A percentile compares a stretch with the other conserved stretches of the same genome.
Evolutionary conservation across 169 alveolate genomes (phyloP).

Genomic region (Theileria luwenshuni): DNA sequence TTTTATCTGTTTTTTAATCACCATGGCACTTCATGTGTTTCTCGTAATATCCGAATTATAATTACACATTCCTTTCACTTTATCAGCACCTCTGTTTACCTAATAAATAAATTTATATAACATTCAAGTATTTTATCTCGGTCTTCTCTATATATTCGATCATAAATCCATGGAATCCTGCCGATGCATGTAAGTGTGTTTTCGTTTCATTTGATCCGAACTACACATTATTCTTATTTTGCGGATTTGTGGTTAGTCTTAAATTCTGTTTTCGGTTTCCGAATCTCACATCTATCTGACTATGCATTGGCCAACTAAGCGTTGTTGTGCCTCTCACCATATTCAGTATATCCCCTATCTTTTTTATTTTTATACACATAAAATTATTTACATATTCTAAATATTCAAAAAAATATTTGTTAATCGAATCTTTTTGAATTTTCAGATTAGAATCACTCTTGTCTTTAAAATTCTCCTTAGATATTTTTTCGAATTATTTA

Average conservation of each 20-base stretch:
- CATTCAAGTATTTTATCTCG: background rate
- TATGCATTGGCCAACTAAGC: too few species aligned
- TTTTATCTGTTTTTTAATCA: background rate
- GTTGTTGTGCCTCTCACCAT: too few species aligned
- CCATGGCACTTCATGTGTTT: background rate
- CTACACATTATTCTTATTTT: too few species aligned
- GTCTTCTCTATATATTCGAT: conserved; percentile 12
- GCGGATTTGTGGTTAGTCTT: too few species aligned
- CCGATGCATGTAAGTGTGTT: conserved; percentile 6
- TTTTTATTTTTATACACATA: too few species aligned
- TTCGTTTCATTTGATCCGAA: background rate
- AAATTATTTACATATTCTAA: too few species aligned
- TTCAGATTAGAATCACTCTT: background rate
- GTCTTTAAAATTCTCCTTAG: conserved; percentile 7
- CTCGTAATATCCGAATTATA: background rate
- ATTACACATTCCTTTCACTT: background rate
- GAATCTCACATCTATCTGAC: too few species aligned
- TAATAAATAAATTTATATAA: too few species aligned
- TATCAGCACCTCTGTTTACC: too few species aligned
- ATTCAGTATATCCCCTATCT: too few species aligned
- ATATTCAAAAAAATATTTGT: background rate
- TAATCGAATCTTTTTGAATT: background rate
- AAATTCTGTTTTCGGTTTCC: too few species aligned
- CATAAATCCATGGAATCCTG: background rate
- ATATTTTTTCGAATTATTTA: background rate